These are phyloP conservation scores for Erythrophleum fordii DNA, from an alignment of 306 rosid genomes.

Conservation along the genomic window DNA sequence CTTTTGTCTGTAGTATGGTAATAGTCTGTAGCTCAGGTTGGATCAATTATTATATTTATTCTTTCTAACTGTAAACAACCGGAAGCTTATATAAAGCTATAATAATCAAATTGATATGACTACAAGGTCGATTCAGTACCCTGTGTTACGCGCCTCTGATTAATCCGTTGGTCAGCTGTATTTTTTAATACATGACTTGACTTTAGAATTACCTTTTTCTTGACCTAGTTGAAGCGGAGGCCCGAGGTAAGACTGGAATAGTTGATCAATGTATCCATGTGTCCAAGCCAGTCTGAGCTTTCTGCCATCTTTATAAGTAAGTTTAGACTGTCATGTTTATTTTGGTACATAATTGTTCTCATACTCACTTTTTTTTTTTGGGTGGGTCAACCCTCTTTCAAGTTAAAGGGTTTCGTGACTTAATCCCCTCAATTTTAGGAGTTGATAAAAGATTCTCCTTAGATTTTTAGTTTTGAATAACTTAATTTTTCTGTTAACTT, in stretches of 20 bases:
- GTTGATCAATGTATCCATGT: no score
- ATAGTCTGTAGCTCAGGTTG: constrained; percentile 68
- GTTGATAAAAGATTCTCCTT: no score
- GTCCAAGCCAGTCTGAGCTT: not conserved
- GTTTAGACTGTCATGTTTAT: not conserved
- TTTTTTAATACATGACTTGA: not conserved
- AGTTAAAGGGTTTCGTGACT: no score
- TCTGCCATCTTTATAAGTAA: not conserved
- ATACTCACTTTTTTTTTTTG: no score
- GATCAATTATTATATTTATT: constrained; percentile 68
- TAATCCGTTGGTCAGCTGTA: not conserved
- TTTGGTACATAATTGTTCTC: not conserved
- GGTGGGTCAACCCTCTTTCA: no score
- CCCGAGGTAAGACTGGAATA: not conserved
- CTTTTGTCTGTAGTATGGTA: constrained; percentile 38
- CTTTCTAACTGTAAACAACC: constrained; percentile 77
- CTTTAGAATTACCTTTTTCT: not conserved
- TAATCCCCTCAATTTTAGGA: no score
- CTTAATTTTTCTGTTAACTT: no score
- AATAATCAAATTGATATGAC: constrained; percentile 37
- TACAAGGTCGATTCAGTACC: constrained; percentile 28
- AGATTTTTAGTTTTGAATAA: no score
- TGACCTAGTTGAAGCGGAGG: not conserved
- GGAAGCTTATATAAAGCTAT: constrained; percentile 50
- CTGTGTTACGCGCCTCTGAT: not conserved